Percentiles rank a stretch among this genome's conserved stretches.
These are phyloP conservation scores for Phascolomyces articulosus DNA, from an alignment of 371 early-diverging fungal genomes.

Conservation along the genomic window DNA sequence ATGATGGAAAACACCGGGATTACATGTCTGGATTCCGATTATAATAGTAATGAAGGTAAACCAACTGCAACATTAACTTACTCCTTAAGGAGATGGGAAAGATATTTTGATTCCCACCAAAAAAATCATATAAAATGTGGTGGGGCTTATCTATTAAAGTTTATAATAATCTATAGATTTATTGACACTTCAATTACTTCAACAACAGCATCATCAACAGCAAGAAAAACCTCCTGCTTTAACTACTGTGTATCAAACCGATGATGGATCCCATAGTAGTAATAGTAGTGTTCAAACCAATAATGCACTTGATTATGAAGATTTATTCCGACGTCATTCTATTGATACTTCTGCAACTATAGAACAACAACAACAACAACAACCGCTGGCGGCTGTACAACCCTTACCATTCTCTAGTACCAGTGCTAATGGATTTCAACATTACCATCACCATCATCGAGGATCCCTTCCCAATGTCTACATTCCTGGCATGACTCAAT, in stretches of 20 bases:
- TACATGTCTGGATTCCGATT: background rate
- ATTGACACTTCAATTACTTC: conserved; percentile 5
- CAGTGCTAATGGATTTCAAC: background rate
- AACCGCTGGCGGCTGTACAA: background rate
- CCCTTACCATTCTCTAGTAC: background rate
- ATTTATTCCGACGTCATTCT: background rate
- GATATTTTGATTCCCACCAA: background rate
- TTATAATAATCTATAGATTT: background rate
- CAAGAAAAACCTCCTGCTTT: background rate
- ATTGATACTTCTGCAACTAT: background rate
- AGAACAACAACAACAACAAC: no score
- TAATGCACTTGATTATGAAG: background rate
- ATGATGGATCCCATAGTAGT: conserved; percentile 11
- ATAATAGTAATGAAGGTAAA: conserved; percentile 4
- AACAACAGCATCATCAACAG: background rate
- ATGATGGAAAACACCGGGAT: background rate
- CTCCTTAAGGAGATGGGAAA: no score
- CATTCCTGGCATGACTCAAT: conserved; percentile 1
- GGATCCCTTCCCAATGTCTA: conserved; percentile 4
- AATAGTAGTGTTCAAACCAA: conserved; percentile 4
- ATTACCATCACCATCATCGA: conserved; percentile 1
- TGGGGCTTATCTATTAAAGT: background rate
- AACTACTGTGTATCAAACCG: background rate
- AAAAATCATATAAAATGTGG: no score
- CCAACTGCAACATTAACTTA: background rate